Evolutionary conservation across 306 rosid species (phyloP).

Genomic region (Malus domestica): ASM211411v1 NC_041793.1:38460501-38461000

Average conservation of each 20-base stretch:
- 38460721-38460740: constrained; percentile 37
- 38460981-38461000: constrained; percentile 54
- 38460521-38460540: constrained; percentile 64
- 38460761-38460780: constrained; percentile 77
- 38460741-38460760: constrained; percentile 65
- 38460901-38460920: constrained; percentile 58
- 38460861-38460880: constrained; percentile 65
- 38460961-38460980: constrained; percentile 58
- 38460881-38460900: constrained; percentile 58
- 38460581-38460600: constrained; percentile 61
- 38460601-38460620: constrained; percentile 57
- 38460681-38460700: constrained; percentile 32
- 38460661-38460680: constrained; percentile 79
- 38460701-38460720: constrained; percentile 42
- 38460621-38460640: constrained; percentile 70
- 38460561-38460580: constrained; percentile 47
- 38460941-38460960: constrained; percentile 51
- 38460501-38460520: constrained; percentile 48
- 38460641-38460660: constrained; percentile 64
- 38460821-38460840: constrained; percentile 50
- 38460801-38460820: constrained; percentile 63
- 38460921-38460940: constrained; percentile 42
- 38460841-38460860: constrained; percentile 61
- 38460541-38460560: constrained; percentile 51
- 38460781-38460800: constrained; percentile 56